A percentile compares a stretch with the other conserved stretches of the same genome.
These are phyloP conservation scores for Candida xiaguanensis DNA, from an alignment of 805 yeast genomes.

Conservation along the genomic window DNA sequence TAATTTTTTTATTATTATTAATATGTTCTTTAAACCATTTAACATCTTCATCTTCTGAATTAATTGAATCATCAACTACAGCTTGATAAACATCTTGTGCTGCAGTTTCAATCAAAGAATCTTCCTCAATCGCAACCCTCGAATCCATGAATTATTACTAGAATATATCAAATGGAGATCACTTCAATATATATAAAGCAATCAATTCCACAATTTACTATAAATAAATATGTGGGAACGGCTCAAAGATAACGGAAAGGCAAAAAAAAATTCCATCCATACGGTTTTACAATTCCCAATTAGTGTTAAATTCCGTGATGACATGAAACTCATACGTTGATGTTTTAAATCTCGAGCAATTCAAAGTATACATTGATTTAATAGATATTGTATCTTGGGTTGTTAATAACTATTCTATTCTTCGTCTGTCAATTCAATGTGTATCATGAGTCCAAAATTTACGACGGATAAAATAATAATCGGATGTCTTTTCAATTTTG, in stretches of 20 bases:
- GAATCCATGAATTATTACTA: not conserved
- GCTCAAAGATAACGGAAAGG: slow-evolving; percentile 1
- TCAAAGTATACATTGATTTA: too few relatives aligned
- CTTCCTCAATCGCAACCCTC: slow-evolving; percentile 1
- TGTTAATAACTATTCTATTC: too few relatives aligned
- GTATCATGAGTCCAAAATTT: too few relatives aligned
- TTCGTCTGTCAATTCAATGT: too few relatives aligned
- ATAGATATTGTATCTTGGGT: too few relatives aligned
- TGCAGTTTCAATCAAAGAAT: slow-evolving; percentile 3
- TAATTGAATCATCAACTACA: slow-evolving; percentile 15
- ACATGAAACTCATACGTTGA: too few relatives aligned
- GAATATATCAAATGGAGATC: not conserved
- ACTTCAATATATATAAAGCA: not conserved
- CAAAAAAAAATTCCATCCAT: not conserved
- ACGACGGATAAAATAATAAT: too few relatives aligned
- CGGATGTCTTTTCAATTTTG: too few relatives aligned
- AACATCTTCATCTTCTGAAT: slow-evolving; percentile 32
- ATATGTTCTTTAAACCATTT: slow-evolving; percentile 46
- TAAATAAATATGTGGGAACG: not conserved
- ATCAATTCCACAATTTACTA: not conserved
- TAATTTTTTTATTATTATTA: slow-evolving; percentile 28
- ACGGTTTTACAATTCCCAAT: not conserved
- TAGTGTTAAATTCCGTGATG: not conserved
- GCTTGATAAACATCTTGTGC: slow-evolving; percentile 4
- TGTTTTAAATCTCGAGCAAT: too few relatives aligned